Conservation (phyloP, 208 protist species). For the Crithidia fasciculata region DNA sequence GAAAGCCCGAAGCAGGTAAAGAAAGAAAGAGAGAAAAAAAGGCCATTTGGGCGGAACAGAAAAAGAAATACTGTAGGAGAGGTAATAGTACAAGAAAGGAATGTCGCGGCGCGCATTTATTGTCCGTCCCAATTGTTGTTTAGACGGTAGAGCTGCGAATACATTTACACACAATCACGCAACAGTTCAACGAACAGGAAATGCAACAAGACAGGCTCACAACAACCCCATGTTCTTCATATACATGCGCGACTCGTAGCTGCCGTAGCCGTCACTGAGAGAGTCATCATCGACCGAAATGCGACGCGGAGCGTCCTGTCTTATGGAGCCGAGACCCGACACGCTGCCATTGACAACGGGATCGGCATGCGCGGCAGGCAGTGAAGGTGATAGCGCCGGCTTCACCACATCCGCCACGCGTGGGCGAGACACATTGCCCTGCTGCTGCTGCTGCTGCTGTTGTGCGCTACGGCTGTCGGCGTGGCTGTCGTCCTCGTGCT, state of each 20-base stretch:
- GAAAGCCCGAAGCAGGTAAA: not conserved
- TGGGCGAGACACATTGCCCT: not conserved
- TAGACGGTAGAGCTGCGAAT: too few relatives aligned
- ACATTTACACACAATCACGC: too few relatives aligned
- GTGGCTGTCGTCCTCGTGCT: not conserved
- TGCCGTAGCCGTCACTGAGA: constrained; percentile 87
- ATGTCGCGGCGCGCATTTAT: too few relatives aligned
- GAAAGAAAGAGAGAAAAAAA: constrained; percentile 24
- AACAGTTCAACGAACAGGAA: not conserved
- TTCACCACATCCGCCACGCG: not conserved
- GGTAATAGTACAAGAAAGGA: constrained; percentile 20
- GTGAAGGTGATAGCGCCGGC: not conserved
- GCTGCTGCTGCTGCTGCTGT: not conserved
- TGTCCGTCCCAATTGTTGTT: too few relatives aligned
- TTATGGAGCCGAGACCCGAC: not conserved
- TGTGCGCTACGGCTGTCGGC: not conserved
- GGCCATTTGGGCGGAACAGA: not conserved
- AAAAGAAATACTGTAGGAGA: constrained; percentile 10
- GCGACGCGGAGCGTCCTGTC: constrained; percentile 2
- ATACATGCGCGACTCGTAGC: constrained; percentile 88
- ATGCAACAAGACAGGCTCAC: not conserved
- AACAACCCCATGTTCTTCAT: constrained; percentile 78
- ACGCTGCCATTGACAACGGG: not conserved
- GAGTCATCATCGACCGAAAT: constrained; percentile 57
- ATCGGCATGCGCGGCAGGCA: not conserved